Percentiles rank a stretch among this genome's conserved stretches.
Conservation (phyloP, 371 early-diverging fungal genomes). For the Apophysomyces ossiformis region DNA sequence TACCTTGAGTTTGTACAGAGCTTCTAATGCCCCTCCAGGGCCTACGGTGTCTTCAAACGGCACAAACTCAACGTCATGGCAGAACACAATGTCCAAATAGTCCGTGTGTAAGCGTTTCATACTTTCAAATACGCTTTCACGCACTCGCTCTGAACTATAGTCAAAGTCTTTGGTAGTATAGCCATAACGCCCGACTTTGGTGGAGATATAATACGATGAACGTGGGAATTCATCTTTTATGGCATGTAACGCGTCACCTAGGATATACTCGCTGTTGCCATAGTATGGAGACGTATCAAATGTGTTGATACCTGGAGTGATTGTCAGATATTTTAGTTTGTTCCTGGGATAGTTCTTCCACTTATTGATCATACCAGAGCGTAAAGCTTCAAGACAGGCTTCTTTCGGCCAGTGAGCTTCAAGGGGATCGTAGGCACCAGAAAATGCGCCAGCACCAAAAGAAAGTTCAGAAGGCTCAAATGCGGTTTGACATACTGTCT, state of each 20-base stretch:
- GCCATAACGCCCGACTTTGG: constrained; percentile 84
- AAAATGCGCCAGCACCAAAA: constrained; percentile 62
- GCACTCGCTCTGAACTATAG: constrained; percentile 61
- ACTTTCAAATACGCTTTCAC: constrained; percentile 65
- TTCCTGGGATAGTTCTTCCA: background rate
- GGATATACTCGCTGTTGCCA: constrained; percentile 69
- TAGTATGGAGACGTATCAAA: constrained; percentile 86
- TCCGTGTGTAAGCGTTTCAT: constrained; percentile 66
- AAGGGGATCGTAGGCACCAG: constrained; percentile 59
- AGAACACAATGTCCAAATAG: constrained; percentile 78
- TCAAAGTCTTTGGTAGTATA: constrained; percentile 66
- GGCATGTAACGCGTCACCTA: constrained; percentile 67
- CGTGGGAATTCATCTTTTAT: constrained; percentile 63
- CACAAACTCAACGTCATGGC: constrained; percentile 88
- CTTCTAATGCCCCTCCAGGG: constrained; percentile 64
- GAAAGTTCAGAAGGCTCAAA: constrained; percentile 51
- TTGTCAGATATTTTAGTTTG: background rate
- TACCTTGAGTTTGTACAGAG: constrained; percentile 73
- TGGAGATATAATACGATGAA: constrained; percentile 68
- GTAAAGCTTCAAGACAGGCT: constrained; percentile 58
- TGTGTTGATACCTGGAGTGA: constrained; percentile 61
- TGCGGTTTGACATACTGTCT: constrained; percentile 42
- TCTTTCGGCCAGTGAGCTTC: constrained; percentile 52
- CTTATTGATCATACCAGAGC: constrained; percentile 28
- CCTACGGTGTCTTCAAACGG: constrained; percentile 55